Evolutionary conservation across 192 early-diverging fungal genomes (phyloP), one percentile per base, ranked within the genome.

Genomic region (Podila epigama): DNA sequence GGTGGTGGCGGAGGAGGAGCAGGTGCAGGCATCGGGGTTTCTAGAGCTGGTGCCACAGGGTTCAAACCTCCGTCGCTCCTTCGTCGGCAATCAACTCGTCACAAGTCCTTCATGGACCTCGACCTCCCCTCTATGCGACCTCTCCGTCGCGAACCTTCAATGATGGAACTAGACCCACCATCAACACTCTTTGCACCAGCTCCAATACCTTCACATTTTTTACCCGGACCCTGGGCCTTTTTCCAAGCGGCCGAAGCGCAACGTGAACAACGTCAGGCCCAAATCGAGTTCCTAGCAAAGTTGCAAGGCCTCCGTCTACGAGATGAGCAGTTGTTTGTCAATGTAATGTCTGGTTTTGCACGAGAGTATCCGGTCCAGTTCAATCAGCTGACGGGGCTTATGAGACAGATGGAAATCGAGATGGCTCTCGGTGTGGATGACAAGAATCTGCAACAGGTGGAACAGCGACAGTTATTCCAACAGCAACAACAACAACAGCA

Each of bases 91-190:
- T 51, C 65, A 20, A 75, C 71, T 12, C 59, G 60, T 6, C 52
- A 62, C 22, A 75, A 68, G 48, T 75, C 71, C 34, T 75, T 75
- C 15, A 75, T 75, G 71, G 63, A 75, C 5, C 32, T 75, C 4
- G 71, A 75, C 42, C 53, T 75, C 10, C 71, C 71, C 16, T 75
- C 71, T 6, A 66, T 75, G 32, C 50, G 53, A 31, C 59, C 58
- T 11, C 48, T 75, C 25, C 58, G 71, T 40, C 71, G 71, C 13
- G 71, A 75, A 29, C 71, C 71, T 4, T 61, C 71, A 0, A 67
- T 75, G 65, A 75, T 75, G 71, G 71, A 75, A 31, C 60, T 75
- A 4, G 71, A 75, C 51, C 71, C 71, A 16, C 71, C 71, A 0
- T 16, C 25, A 2, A 67, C 71, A 4, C 58, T 75, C 18, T 75